These are phyloP conservation scores for Hordeum vulgare DNA, from an alignment of 176 grass and related monocot species.

Conservation along the genomic window MorexV3_pseudomolecules_assembly NC_058521.1:550632384-550632883, in stretches of 20 bases:
- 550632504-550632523: not conserved
- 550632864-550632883: not conserved
- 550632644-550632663: not conserved
- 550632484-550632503: not conserved
- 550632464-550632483: constrained; percentile 55
- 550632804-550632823: constrained; percentile 76
- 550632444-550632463: constrained; percentile 95
- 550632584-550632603: constrained; percentile 83
- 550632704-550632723: constrained; percentile 78
- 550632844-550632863: constrained; percentile 53
- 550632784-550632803: constrained; percentile 85
- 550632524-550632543: not conserved
- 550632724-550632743: constrained; percentile 67
- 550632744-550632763: constrained; percentile 67
- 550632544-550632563: constrained; percentile 30
- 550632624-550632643: constrained; percentile 3
- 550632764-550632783: constrained; percentile 66
- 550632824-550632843: constrained; percentile 71
- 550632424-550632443: constrained; percentile 97
- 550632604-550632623: constrained; percentile 52
- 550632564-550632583: constrained; percentile 80
- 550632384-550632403: constrained; percentile 93
- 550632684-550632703: not conserved
- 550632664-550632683: not conserved
- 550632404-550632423: constrained; percentile 89